These are phyloP conservation scores for Citropsis articulata DNA, from an alignment of 345 rosid species.

Conservation along the genomic window DNA sequence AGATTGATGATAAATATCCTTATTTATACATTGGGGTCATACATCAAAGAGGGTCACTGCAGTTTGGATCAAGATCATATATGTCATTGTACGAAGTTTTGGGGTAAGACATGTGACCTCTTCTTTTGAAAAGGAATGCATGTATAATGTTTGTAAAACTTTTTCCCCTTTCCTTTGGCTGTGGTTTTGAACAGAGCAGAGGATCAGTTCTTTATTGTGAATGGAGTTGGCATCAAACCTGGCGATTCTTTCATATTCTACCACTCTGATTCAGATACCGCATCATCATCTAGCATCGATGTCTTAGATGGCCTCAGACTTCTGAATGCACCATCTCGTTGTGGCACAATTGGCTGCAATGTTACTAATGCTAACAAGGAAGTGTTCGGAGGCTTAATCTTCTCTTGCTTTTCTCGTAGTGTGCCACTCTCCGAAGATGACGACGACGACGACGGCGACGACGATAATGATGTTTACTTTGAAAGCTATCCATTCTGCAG, in stretches of 20 bases:
- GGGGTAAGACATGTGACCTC: slow-evolving; percentile 20
- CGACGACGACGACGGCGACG: background rate
- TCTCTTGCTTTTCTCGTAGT: slow-evolving; percentile 22
- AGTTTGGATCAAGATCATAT: background rate
- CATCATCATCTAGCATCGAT: slow-evolving; percentile 13
- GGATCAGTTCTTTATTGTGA: slow-evolving; percentile 10
- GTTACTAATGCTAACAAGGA: background rate
- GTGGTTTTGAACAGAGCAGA: slow-evolving; percentile 18
- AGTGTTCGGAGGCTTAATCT: slow-evolving; percentile 37
- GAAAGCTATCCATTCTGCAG: slow-evolving; percentile 25
- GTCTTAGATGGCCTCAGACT: slow-evolving; percentile 11
- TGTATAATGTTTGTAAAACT: too few relatives aligned
- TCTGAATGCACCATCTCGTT: slow-evolving; percentile 5
- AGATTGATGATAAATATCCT: slow-evolving; percentile 2
- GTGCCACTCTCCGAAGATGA: background rate
- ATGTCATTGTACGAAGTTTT: slow-evolving; percentile 10
- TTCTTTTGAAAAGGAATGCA: too few relatives aligned
- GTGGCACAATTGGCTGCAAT: background rate
- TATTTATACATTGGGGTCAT: slow-evolving; percentile 12
- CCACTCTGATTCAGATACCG: slow-evolving; percentile 33
- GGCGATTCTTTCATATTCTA: slow-evolving; percentile 36
- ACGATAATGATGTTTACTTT: background rate
- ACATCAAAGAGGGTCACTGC: background rate
- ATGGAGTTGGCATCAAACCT: slow-evolving; percentile 29
- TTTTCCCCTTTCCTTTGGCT: background rate